Base-by-base conservation (phyloP, 1,284 basidiomycete species). In the Rhodotorula sp. region DNA sequence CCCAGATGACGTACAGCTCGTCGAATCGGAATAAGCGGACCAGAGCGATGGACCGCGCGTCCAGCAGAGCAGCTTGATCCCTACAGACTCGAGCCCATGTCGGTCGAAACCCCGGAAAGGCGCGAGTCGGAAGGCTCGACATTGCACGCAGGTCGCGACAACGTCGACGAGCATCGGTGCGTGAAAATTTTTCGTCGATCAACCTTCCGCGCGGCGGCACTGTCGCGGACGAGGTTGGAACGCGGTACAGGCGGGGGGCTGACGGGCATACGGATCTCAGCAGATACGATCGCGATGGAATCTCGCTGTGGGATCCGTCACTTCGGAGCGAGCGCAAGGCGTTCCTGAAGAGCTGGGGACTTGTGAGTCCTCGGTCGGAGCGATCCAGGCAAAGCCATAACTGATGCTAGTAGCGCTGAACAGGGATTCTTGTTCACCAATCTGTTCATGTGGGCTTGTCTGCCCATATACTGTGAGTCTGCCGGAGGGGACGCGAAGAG, bases 391-490 rank as follows among this genome's bases (percentile, higher is more conserved):
- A 7, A 18, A 18, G 4, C 14, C n/a, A n/a, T 4, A 6, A 53
- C 45, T 63, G 20, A 46, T 18, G 2, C 18, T 44, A 46, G 18
- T 7, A 6, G 22, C 17, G 8, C 18, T 6, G 14, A 1, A 17
- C 56, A 62, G 65, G 62, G 58, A 0, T 17, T 64, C 22, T 24
- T 44, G 15, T 24, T 58, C 8, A 64, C 60, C 18, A 64, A 58
- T 0, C 6, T 69, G 7, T 63, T 75, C 69, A 77, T 78, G 75
- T 78, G 75, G 59, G 33, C 74, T 8, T 70, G 72, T 59, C 62
- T 79, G 8, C 78, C 80, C 26, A 73, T 79, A 51, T 80, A 80
- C 67, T 79, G 79, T 70, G 26, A 10, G 66, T 45, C 6, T 2
- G 14, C 14, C n/a, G 26, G 26, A 22, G 20, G 12, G 12, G 22